Conservation (phyloP, 2,329 filamentous ascomycete species). For the Incumbomyces delicatus region DNA sequence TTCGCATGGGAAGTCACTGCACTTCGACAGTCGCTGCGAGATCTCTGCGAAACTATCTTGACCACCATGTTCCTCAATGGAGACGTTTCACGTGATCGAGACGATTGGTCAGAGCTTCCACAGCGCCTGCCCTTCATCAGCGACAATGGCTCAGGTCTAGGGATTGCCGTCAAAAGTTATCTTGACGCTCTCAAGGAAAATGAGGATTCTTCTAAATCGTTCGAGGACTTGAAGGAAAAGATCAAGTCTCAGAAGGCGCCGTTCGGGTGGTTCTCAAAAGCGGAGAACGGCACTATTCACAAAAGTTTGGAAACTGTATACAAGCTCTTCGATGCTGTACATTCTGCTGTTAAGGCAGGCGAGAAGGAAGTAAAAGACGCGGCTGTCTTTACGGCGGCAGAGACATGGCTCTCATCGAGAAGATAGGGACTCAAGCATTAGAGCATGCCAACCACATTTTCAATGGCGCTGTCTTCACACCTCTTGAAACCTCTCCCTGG, state of each 20-base stretch:
- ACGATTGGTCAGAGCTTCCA: conserved; percentile 59
- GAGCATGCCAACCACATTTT: too few species aligned
- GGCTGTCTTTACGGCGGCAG: conserved; percentile 49
- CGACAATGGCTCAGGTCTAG: conserved; percentile 37
- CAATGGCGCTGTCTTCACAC: too few species aligned
- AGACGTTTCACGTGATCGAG: conserved; percentile 61
- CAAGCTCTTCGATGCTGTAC: conserved; percentile 51
- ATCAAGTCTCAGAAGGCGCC: conserved; percentile 18
- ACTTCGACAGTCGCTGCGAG: conserved; percentile 68
- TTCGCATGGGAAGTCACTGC: conserved; percentile 77
- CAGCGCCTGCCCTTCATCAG: conserved; percentile 42
- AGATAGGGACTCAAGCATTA: background rate
- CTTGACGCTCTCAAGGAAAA: conserved; percentile 30
- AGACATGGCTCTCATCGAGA: conserved; percentile 43
- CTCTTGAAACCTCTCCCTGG: too few species aligned
- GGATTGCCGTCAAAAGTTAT: conserved; percentile 40
- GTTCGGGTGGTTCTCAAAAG: conserved; percentile 17
- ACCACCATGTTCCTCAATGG: conserved; percentile 72
- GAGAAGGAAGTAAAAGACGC: conserved; percentile 43
- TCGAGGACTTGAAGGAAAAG: conserved; percentile 3
- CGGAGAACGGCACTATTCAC: conserved; percentile 28
- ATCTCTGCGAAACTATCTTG: conserved; percentile 73
- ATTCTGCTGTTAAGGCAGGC: conserved; percentile 47
- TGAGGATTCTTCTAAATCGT: background rate
- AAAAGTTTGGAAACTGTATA: conserved; percentile 52